phyloP scores from a whole-genome alignment of 2,329 filamentous ascomycete genomes.

The Neonectria coccinea region DNA sequence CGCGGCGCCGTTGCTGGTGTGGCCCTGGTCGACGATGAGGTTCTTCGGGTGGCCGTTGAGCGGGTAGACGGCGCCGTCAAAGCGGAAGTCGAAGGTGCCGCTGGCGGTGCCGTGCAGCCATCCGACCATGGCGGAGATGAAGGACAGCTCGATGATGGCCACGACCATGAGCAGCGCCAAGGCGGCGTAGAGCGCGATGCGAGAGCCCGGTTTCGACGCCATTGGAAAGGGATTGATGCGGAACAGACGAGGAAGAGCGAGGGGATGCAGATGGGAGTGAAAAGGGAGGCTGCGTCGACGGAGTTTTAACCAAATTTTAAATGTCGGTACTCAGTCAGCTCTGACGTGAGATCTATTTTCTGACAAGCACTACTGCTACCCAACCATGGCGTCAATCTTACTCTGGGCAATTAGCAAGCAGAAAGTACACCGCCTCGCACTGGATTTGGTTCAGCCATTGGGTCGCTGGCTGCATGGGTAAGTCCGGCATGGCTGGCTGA shows the following conservation, averaged over 20 bases:
- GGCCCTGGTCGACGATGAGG: conserved; percentile 44
- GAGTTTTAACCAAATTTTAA: background rate
- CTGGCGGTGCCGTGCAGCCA: conserved; percentile 44
- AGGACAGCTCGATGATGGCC: conserved; percentile 44
- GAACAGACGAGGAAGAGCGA: background rate
- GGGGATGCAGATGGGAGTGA: background rate
- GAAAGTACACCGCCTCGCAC: background rate
- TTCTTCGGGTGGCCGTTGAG: conserved; percentile 42
- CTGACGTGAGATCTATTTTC: background rate
- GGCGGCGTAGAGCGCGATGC: conserved; percentile 34
- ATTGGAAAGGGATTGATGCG: background rate
- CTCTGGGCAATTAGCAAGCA: background rate
- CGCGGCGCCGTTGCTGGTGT: conserved; percentile 46
- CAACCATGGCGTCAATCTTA: background rate
- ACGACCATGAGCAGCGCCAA: conserved; percentile 45
- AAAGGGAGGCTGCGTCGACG: too few species aligned
- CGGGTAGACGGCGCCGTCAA: conserved; percentile 21
- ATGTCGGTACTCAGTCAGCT: background rate
- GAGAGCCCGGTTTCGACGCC: conserved; percentile 15
- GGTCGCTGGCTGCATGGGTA: too few species aligned
- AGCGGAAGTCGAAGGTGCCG: conserved; percentile 38
- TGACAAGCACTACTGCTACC: background rate
- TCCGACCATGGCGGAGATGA: conserved; percentile 45
- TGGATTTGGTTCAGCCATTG: too few species aligned
- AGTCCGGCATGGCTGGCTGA: too few species aligned